Percentiles rank a stretch among this genome's conserved stretches.
These are phyloP conservation scores for Fusarium sp. DNA, from an alignment of 2,329 filamentous ascomycete genomes.

Conservation along the genomic window DNA sequence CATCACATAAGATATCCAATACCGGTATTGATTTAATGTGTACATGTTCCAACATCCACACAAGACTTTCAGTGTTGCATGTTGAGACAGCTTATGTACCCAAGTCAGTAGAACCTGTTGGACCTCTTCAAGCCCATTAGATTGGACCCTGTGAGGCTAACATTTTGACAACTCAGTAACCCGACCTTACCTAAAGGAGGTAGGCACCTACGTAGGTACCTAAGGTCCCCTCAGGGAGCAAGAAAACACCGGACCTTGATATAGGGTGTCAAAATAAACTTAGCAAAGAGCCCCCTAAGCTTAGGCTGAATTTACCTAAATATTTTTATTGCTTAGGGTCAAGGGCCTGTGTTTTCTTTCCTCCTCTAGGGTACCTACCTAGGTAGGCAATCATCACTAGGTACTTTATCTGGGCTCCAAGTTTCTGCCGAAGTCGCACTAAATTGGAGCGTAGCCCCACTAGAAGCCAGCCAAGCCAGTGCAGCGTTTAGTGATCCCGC, in stretches of 20 bases:
- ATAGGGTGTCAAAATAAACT: too few relatives aligned
- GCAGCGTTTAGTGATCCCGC: constrained; percentile 2
- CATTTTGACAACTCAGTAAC: neutral
- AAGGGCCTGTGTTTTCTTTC: too few relatives aligned
- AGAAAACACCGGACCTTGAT: too few relatives aligned
- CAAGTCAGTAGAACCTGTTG: neutral
- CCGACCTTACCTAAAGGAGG: neutral
- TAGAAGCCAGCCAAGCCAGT: constrained; percentile 6
- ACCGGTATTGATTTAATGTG: too few relatives aligned
- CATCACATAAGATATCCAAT: neutral
- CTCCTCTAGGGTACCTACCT: too few relatives aligned
- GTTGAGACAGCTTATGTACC: neutral
- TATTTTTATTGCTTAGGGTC: too few relatives aligned
- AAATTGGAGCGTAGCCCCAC: constrained; percentile 34
- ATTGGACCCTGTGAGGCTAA: constrained; percentile 35
- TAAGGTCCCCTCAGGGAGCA: neutral
- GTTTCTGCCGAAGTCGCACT: constrained; percentile 24
- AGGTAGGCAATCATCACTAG: neutral
- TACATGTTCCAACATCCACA: neutral
- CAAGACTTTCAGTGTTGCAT: neutral
- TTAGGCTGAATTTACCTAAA: too few relatives aligned
- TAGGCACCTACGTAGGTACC: neutral
- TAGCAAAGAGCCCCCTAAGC: too few relatives aligned
- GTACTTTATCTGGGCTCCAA: neutral
- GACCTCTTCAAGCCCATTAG: neutral